phyloP scores from a whole-genome alignment of 345 rosid species.

The Populus davidiana region DNA sequence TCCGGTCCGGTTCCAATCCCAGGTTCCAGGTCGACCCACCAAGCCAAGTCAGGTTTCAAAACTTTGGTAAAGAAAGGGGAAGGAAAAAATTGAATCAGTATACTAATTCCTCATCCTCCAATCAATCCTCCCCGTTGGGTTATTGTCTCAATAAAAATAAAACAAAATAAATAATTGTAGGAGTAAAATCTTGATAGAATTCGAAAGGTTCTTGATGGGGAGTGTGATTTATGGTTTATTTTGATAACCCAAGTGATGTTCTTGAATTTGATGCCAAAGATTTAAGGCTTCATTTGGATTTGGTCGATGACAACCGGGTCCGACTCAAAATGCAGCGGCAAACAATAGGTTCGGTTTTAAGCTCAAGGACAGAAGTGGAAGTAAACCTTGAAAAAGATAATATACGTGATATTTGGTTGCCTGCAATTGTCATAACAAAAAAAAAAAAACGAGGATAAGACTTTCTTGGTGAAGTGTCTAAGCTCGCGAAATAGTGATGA shows the following conservation, averaged over 20 bases:
- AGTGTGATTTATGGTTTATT: slow-evolving; percentile 37
- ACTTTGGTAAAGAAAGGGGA: too few relatives aligned
- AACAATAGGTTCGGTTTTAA: slow-evolving; percentile 31
- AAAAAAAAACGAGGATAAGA: slow-evolving; percentile 38
- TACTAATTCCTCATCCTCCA: too few relatives aligned
- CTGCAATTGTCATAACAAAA: slow-evolving; percentile 47
- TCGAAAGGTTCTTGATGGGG: slow-evolving; percentile 30
- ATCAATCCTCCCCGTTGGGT: too few relatives aligned
- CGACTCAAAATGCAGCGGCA: slow-evolving; percentile 41
- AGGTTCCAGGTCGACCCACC: too few relatives aligned
- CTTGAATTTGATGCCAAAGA: slow-evolving; percentile 37
- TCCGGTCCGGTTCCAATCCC: too few relatives aligned
- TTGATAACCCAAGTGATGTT: slow-evolving; percentile 47
- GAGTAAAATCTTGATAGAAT: too few relatives aligned
- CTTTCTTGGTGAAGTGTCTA: slow-evolving; percentile 42
- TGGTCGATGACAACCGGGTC: slow-evolving; percentile 54
- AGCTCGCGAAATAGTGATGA: slow-evolving; percentile 25
- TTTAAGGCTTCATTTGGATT: slow-evolving; percentile 47
- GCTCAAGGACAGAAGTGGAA: slow-evolving; percentile 51
- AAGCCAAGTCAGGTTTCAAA: too few relatives aligned
- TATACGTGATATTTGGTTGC: slow-evolving; percentile 38
- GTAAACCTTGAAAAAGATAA: slow-evolving; percentile 26
- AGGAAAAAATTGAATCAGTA: too few relatives aligned
- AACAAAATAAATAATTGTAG: too few relatives aligned
- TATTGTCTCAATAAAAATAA: too few relatives aligned